phyloP scores from a whole-genome alignment of 352 stramenopile genomes.

The Phytopythium sindhum region DNA sequence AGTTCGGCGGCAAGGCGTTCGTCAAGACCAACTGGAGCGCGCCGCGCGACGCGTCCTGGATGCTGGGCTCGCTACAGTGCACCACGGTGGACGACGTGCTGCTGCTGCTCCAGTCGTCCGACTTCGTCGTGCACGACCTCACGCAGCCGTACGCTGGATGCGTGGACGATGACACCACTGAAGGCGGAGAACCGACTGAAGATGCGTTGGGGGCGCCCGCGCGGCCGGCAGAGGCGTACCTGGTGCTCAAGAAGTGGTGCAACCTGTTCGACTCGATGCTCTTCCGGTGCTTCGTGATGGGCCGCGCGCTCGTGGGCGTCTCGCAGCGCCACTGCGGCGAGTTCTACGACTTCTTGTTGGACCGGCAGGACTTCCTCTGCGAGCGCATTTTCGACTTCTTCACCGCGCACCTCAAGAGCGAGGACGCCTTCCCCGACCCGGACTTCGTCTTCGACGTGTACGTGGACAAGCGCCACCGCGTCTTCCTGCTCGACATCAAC shows the following conservation, averaged over 20 bases:
- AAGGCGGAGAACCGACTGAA: neutral
- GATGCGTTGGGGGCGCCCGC: neutral
- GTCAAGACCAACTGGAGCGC: slow-evolving; percentile 95
- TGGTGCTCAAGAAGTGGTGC: slow-evolving; percentile 95
- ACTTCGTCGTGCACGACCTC: slow-evolving; percentile 91
- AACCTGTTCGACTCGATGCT: slow-evolving; percentile 94
- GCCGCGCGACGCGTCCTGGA: slow-evolving; percentile 92
- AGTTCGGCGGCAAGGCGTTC: slow-evolving; percentile 70
- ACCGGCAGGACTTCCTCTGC: slow-evolving; percentile 69
- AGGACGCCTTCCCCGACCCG: slow-evolving; percentile 49
- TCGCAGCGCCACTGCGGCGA: slow-evolving; percentile 91
- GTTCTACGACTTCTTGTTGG: slow-evolving; percentile 88
- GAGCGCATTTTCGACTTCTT: slow-evolving; percentile 72
- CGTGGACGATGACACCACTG: neutral
- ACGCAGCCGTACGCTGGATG: slow-evolving; percentile 80
- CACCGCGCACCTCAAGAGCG: slow-evolving; percentile 35
- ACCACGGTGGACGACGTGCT: slow-evolving; percentile 82
- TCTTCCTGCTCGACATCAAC: slow-evolving; percentile 95
- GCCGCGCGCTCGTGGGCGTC: slow-evolving; percentile 78
- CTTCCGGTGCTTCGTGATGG: slow-evolving; percentile 92
- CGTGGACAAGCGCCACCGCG: slow-evolving; percentile 89
- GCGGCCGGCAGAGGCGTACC: slow-evolving; percentile 28
- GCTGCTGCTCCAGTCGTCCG: slow-evolving; percentile 75
- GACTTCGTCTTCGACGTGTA: slow-evolving; percentile 95
- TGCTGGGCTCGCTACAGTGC: slow-evolving; percentile 81